Conservation (phyloP, 2,329 filamentous ascomycete genomes). For the Hypoxylon sp. region DNA sequence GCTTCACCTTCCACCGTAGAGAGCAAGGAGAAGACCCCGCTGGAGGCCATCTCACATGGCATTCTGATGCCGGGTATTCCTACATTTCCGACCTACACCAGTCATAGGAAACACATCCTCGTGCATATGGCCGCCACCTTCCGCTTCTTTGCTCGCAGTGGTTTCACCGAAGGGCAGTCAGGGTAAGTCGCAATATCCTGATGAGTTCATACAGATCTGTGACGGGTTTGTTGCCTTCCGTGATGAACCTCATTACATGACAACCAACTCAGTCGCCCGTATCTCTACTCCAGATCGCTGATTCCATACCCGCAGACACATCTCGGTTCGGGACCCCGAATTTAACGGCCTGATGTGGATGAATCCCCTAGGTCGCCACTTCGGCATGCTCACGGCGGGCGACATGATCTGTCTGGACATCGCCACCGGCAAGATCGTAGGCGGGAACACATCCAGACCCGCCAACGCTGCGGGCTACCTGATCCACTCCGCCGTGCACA, state of each 20-base stretch:
- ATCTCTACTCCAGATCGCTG: neutral
- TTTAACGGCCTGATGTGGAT: conserved; percentile 63
- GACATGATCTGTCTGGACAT: conserved; percentile 74
- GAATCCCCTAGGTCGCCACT: conserved; percentile 71
- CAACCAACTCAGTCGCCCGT: neutral
- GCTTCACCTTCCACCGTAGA: conserved; percentile 9
- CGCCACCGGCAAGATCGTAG: conserved; percentile 65
- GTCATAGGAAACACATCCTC: conserved; percentile 68
- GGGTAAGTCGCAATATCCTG: conserved; percentile 49
- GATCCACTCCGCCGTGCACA: conserved; percentile 75
- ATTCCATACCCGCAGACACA: conserved; percentile 33
- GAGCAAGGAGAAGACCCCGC: conserved; percentile 44
- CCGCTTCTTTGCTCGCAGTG: conserved; percentile 71
- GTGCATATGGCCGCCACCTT: conserved; percentile 75
- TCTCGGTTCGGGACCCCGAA: conserved; percentile 45
- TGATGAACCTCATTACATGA: neutral
- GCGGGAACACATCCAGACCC: conserved; percentile 66
- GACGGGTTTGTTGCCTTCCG: neutral
- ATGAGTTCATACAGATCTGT: neutral
- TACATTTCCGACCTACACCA: conserved; percentile 50
- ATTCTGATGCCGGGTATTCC: conserved; percentile 53
- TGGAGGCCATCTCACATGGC: conserved; percentile 50
- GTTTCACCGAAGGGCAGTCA: conserved; percentile 73
- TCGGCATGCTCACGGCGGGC: conserved; percentile 68
- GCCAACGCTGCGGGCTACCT: conserved; percentile 74